Percentiles rank a stretch among this genome's conserved stretches.
Conservation (phyloP, 2,329 filamentous ascomycete species). For the Beauveria sp. region DNA sequence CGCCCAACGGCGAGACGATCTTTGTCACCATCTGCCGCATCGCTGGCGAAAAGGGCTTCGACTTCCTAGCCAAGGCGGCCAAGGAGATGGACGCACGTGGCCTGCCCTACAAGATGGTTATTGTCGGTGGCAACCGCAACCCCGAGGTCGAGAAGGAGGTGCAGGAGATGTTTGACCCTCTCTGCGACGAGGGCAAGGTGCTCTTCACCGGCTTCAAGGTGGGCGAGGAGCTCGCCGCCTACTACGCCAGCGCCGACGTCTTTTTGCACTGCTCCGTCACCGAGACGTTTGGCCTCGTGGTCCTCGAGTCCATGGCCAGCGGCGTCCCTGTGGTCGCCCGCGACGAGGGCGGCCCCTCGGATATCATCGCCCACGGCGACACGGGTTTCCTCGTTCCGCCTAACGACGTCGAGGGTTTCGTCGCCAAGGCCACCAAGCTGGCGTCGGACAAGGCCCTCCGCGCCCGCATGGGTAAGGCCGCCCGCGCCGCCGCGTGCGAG, state of each 20-base stretch:
- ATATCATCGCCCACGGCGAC: constrained; percentile 52
- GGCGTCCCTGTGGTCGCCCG: constrained; percentile 62
- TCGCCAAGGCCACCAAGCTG: constrained; percentile 43
- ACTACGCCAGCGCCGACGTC: constrained; percentile 61
- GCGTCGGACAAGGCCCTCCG: constrained; percentile 38
- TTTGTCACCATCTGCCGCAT: constrained; percentile 60
- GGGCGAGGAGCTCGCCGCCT: constrained; percentile 53
- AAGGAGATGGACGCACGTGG: constrained; percentile 46
- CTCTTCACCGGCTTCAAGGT: constrained; percentile 60
- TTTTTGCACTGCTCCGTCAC: constrained; percentile 66
- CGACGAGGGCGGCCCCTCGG: constrained; percentile 61
- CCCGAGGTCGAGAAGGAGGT: constrained; percentile 54
- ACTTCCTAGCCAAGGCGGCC: constrained; percentile 53
- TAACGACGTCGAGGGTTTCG: constrained; percentile 51
- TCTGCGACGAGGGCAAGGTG: constrained; percentile 44
- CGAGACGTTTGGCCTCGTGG: constrained; percentile 65
- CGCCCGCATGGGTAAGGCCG: constrained; percentile 35
- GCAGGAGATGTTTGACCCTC: constrained; percentile 47
- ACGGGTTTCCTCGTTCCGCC: constrained; percentile 56
- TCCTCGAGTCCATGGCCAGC: constrained; percentile 64
- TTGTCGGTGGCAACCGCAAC: constrained; percentile 63
- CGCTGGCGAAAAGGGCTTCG: constrained; percentile 64
- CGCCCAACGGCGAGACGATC: constrained; percentile 55
- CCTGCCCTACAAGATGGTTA: constrained; percentile 54
- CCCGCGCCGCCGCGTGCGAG: constrained; percentile 50